Evolutionary conservation across 768 basidiomycete genomes (phyloP), one percentile per base, ranked within the genome.

Genomic region (Thelephora aurantiotincta): DNA sequence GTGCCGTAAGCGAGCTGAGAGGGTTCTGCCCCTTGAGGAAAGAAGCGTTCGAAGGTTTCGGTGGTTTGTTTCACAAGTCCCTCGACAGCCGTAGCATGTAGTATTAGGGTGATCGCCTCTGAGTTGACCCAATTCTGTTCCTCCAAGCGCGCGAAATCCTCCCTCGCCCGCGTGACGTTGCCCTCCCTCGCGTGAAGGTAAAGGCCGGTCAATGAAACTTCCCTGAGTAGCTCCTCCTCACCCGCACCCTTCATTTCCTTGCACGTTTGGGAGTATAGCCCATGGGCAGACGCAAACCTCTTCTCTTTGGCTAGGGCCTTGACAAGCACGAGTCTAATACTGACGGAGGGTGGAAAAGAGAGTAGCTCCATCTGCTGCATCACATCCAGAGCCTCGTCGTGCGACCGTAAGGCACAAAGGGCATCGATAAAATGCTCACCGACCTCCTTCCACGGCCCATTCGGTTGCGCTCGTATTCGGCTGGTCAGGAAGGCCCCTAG

Each of bases 41-140:
- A 86, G 51, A 73, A 71, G 36, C 70, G 51, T 50, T 74, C 56
- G 60, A 87, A 89, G 23, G 75, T 57, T 37, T 64, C 59, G 7
- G 69, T 60, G 19, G 74, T 72, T 34, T 62, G 60, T 16, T 66
- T 57, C 1, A 61, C 59, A 35, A 64, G 61, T 12, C 73, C 73
- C 11, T 64, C 56, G 26, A 68, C 62, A 4, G 80, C 79, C 56
- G 77, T 68, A 0, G 73, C 69, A 50, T 77, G 73, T 58, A 89
- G 63, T 22, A 77, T 56, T 62, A 70, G 64, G n/a, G 67, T 64
- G 36, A 65, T 62, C 43, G 69, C 67, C 13, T 52, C 52, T 2
- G 51, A 20, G 0, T 52, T 50, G 34, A 54, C 58, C 58, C 60
- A 58, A 3, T 59, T 54, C 16, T 54, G 56, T 11, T 60, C 57